Base-by-base conservation (phyloP, 179 eudicot genomes). In the Carnegiea gigantea region DNA sequence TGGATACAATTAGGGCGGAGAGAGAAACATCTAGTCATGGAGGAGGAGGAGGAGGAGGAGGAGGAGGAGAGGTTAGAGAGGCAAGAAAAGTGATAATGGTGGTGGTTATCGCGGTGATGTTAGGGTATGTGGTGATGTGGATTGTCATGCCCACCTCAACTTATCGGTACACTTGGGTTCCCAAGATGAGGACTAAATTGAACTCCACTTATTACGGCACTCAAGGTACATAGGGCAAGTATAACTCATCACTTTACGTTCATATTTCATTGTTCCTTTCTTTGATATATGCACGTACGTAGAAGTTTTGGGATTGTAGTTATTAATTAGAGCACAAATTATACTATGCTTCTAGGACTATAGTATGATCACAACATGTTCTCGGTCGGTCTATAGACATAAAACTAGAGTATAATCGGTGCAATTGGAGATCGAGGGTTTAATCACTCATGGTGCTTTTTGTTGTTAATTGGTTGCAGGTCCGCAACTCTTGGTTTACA, bases 191-290 rank as follows among this genome's bases (percentile, higher is more conserved):
- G 48, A 40, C 85, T 6, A 72, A 85, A 8, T 51, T 88, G 3
- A 38, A 44, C 28, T 87, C 97, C 6, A 89, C 93, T 18, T 93
- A 88, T 86, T 90, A 89, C 70, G 93, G 93, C 40, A 68, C 81
- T 70, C 91, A 89, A 88, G 95, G 95, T 90, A 51, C 13, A 0
- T 51, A 51, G 14, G 8, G 0, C 9, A 7, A 5, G 44, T 40
- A 40, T 7, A 2, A 40, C 9, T 7, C 0, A 40, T 40, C 44
- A 40, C 44, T 40, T 0, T 7, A 40, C 6, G 0, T 40, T 7
- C 3, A 40, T 40, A 40, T 33, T 33, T 33, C 36, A 33, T 2
- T 33, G 36, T 33, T 40, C 9, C 44, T 40, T 40, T 40, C 44
- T 5, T 40, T 40, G 44, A 2, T 40, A 7, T 7, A 7, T 7